These are phyloP conservation scores for Fusarium guadeloupense DNA, from an alignment of 2,329 filamentous ascomycete genomes.

Conservation along the genomic window DNA sequence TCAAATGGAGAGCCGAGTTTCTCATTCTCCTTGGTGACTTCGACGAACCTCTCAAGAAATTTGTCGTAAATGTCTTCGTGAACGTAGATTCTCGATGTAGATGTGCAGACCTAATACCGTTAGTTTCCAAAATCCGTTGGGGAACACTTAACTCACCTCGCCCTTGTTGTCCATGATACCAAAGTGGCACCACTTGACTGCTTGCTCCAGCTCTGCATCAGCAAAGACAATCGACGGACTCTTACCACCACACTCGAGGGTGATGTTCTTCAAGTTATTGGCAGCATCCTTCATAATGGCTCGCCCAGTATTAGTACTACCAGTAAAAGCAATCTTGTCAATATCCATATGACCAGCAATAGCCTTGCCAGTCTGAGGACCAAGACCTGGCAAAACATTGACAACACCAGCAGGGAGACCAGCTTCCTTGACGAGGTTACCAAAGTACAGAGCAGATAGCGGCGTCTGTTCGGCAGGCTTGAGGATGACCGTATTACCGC, in stretches of 20 bases:
- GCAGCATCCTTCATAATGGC: conserved; percentile 75
- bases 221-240: conserved; percentile 65
- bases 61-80: conserved; percentile 65
- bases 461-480: conserved; percentile 70
- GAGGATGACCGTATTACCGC: conserved; percentile 66
- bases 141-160: conserved; percentile 52
- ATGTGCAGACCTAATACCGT: conserved; percentile 60
- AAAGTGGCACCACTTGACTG: conserved; percentile 59
- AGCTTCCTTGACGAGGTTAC: conserved; percentile 70
- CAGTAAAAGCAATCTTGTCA: conserved; percentile 77
- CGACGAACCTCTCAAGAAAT: conserved; percentile 65
- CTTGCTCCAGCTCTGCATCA: conserved; percentile 67
- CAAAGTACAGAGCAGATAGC: conserved; percentile 67
- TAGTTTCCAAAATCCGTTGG: not conserved
- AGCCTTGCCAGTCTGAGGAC: conserved; percentile 69
- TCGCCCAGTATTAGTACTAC: conserved; percentile 71
- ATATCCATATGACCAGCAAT: conserved; percentile 70
- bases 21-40: conserved; percentile 58
- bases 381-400: conserved; percentile 74
- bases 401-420: conserved; percentile 80
- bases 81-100: conserved; percentile 67
- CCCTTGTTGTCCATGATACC: conserved; percentile 64
- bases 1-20: conserved; percentile 71
- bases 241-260: conserved; percentile 67
- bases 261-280: conserved; percentile 66